Conservation (phyloP, 345 rosid genomes). For the Laguncularia racemosa region DNA sequence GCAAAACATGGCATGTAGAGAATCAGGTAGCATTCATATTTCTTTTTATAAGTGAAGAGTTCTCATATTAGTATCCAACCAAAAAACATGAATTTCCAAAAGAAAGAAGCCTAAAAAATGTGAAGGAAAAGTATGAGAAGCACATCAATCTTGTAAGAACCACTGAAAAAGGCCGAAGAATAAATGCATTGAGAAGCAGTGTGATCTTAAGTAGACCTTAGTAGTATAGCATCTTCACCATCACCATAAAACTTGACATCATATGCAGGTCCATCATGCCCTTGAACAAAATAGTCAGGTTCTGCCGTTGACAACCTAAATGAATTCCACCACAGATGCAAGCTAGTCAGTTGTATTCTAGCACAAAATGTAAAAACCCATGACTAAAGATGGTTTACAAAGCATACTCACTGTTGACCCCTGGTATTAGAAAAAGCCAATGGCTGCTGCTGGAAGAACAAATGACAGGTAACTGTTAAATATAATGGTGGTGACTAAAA, state of each 20-base stretch:
- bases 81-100: too few relatives aligned
- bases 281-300: constrained; percentile 54
- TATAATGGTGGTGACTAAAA: too few relatives aligned
- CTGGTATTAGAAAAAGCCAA: constrained; percentile 22
- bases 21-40: too few relatives aligned
- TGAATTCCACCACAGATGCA: constrained; percentile 6
- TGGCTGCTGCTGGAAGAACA: constrained; percentile 23
- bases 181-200: neutral
- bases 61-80: too few relatives aligned
- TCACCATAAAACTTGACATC: constrained; percentile 84
- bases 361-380: neutral
- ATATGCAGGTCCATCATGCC: constrained; percentile 86
- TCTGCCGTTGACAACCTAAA: constrained; percentile 39
- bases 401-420: constrained; percentile 35
- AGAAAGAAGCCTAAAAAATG: too few relatives aligned
- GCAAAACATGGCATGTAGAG: too few relatives aligned
- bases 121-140: too few relatives aligned
- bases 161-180: neutral
- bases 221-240: constrained; percentile 54
- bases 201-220: constrained; percentile 41
- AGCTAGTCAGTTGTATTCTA: neutral
- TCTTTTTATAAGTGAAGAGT: too few relatives aligned
- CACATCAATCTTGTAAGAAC: neutral
- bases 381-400: neutral
- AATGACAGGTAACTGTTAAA: neutral